Conservation (phyloP, 2,329 filamentous ascomycete genomes). For the Aspergillus ruber region DNA sequence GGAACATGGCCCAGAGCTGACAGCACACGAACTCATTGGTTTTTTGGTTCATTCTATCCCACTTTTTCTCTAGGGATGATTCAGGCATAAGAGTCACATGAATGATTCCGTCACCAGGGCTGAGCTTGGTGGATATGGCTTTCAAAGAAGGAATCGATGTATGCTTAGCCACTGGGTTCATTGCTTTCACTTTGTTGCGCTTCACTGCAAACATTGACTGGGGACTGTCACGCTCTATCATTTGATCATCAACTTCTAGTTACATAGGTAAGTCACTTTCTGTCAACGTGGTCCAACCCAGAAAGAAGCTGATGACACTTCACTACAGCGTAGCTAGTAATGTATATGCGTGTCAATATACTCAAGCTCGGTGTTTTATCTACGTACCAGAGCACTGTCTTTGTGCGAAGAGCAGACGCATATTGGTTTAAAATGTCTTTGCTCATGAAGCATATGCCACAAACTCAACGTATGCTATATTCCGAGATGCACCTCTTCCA, state of each 20-base stretch:
- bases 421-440: background rate
- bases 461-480: background rate
- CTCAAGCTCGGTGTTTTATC: background rate
- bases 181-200: too few relatives aligned
- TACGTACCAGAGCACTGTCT: background rate
- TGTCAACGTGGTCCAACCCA: too few relatives aligned
- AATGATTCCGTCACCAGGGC: constrained; percentile 2
- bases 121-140: too few relatives aligned
- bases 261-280: too few relatives aligned
- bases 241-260: too few relatives aligned
- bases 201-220: too few relatives aligned
- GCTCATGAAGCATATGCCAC: background rate
- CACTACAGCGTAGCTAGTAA: background rate
- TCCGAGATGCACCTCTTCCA: background rate
- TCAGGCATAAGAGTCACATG: constrained; percentile 13
- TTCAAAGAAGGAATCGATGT: too few relatives aligned
- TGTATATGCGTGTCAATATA: background rate
- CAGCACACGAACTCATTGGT: constrained; percentile 16
- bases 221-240: too few relatives aligned
- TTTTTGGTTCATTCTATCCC: constrained; percentile 11
- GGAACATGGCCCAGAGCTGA: constrained; percentile 15
- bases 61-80: constrained; percentile 10
- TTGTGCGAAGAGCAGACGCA: background rate
- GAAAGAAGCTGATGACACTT: too few relatives aligned
- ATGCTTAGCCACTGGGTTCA: too few relatives aligned